These are phyloP conservation scores for Penicillium bialowiezense DNA, from an alignment of 495 filamentous ascomycete genomes.

Conservation along the genomic window DNA sequence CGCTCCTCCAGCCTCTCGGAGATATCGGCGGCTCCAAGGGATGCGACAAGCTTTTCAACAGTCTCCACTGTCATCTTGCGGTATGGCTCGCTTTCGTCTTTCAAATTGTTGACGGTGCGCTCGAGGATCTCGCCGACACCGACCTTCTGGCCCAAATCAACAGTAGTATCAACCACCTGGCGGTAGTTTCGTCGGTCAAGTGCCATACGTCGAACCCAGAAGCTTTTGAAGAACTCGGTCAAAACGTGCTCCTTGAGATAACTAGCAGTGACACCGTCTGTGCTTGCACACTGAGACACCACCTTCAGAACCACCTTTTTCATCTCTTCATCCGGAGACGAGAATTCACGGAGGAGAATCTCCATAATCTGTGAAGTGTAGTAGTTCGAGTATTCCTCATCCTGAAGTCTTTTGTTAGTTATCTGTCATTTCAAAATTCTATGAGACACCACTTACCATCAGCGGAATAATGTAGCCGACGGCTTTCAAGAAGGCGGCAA, in stretches of 20 bases:
- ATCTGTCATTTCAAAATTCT: no score
- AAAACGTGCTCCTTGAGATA: constrained; percentile 96
- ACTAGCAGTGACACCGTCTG: constrained; percentile 87
- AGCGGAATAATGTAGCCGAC: constrained; percentile 98
- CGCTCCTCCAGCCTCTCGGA: constrained; percentile 88
- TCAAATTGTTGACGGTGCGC: constrained; percentile 88
- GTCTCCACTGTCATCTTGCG: constrained; percentile 99
- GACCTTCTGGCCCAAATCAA: constrained; percentile 95
- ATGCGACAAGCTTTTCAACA: constrained; percentile 90
- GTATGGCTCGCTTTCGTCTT: constrained; percentile 97
- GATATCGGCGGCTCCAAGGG: constrained; percentile 90
- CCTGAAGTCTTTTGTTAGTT: constrained; percentile 24
- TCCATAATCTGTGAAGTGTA: constrained; percentile 99
- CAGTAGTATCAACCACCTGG: constrained; percentile 96
- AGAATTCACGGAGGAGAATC: constrained; percentile 92
- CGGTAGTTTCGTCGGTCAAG: constrained; percentile 95
- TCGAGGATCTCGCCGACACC: constrained; percentile 94
- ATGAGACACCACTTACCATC: constrained; percentile 49
- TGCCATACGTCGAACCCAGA: constrained; percentile 97
- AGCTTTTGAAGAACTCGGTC: constrained; percentile 96
- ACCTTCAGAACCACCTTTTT: constrained; percentile 99
- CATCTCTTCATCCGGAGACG: constrained; percentile 98
- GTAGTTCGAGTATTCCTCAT: constrained; percentile 99
- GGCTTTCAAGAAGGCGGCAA: constrained; percentile 95
- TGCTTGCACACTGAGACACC: constrained; percentile 93